Evolutionary conservation across 225 moss, liverwort and hornwort genomes (phyloP).

Genomic region (Physcomitrium patens): DNA sequence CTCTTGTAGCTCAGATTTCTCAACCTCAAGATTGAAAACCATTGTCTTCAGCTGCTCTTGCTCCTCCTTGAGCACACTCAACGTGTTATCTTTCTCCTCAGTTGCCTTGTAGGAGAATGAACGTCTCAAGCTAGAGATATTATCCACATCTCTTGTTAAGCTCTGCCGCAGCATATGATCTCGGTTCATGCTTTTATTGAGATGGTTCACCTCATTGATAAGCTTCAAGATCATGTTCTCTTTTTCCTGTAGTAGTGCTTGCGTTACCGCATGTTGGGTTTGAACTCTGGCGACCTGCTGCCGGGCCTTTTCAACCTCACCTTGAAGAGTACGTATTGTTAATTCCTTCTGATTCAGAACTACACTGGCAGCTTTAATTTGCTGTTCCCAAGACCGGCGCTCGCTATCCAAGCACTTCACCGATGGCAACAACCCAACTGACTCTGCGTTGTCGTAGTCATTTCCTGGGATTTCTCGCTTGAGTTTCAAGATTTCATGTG

Average conservation of each 20-base stretch:
- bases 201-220: slow-evolving; percentile 51
- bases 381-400: slow-evolving; percentile 59
- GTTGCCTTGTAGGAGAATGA: slow-evolving; percentile 55
- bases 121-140: slow-evolving; percentile 44
- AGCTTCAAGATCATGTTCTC: slow-evolving; percentile 44
- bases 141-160: slow-evolving; percentile 48
- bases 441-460: slow-evolving; percentile 29
- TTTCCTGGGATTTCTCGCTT: slow-evolving; percentile 46
- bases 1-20: slow-evolving; percentile 50
- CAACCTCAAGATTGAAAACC: slow-evolving; percentile 52
- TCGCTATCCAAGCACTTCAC: slow-evolving; percentile 52
- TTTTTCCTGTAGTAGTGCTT: slow-evolving; percentile 53
- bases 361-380: slow-evolving; percentile 52
- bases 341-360: slow-evolving; percentile 51
- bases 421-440: slow-evolving; percentile 41
- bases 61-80: slow-evolving; percentile 54
- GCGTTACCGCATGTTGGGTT: slow-evolving; percentile 30
- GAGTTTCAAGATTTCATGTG: slow-evolving; percentile 52
- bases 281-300: slow-evolving; percentile 42
- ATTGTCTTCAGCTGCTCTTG: slow-evolving; percentile 54
- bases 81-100: slow-evolving; percentile 41
- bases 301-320: slow-evolving; percentile 50
- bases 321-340: slow-evolving; percentile 42
- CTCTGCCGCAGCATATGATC: slow-evolving; percentile 50
- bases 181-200: slow-evolving; percentile 45